Evolutionary conservation across 331 rosid species (phyloP).

Genomic region (Ulmus americana): DNA sequence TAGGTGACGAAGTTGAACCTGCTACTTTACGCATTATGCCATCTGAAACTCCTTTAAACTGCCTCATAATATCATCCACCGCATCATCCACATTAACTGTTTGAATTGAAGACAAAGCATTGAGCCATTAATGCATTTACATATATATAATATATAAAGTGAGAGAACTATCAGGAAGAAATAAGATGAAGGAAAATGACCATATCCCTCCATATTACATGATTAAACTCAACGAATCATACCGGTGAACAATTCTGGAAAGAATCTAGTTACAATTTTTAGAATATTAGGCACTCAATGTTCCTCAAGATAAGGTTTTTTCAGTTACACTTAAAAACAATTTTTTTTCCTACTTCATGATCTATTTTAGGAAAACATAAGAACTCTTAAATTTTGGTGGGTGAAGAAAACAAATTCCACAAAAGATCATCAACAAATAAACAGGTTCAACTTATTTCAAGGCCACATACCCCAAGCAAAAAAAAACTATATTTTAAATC

Average conservation of each 20-base stretch:
- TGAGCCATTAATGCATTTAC: slow-evolving; percentile 2
- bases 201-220: background rate
- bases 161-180: background rate
- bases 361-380: background rate
- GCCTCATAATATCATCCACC: slow-evolving; percentile 88
- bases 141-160: background rate
- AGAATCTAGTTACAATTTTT: background rate
- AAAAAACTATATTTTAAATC: no score
- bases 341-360: background rate
- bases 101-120: slow-evolving; percentile 7
- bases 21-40: slow-evolving; percentile 69
- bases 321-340: background rate
- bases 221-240: background rate
- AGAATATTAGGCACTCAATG: background rate
- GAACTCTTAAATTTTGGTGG: no score
- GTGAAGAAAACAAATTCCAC: no score
- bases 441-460: no score
- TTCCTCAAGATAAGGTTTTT: background rate
- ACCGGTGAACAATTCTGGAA: background rate
- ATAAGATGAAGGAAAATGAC: background rate
- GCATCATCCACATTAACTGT: slow-evolving; percentile 96
- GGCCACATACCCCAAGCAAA: no score
- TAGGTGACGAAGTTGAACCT: slow-evolving; percentile 41
- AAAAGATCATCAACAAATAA: no score
- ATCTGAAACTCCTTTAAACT: slow-evolving; percentile 91